A percentile compares a stretch with the other conserved stretches of the same genome.
Evolutionary conservation across 2,329 filamentous ascomycete genomes (phyloP).

Genomic region (Endoconidiophora laricicola): DNA sequence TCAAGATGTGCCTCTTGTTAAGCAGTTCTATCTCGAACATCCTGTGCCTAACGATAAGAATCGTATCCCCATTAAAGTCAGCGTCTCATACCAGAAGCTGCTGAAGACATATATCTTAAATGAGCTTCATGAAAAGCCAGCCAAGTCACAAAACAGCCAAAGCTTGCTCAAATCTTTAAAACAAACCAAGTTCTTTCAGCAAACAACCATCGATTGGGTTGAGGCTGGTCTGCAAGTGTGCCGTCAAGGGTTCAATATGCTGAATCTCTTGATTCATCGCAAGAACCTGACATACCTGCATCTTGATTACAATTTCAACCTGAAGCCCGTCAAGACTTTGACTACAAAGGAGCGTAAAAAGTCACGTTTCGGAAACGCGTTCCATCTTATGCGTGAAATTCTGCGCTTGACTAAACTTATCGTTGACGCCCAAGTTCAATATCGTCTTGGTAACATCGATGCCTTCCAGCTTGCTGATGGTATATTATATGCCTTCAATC

Average conservation of each 20-base stretch:
- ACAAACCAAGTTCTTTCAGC: constrained; percentile 97
- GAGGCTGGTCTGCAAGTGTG: constrained; percentile 97
- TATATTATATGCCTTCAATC: constrained; percentile 98
- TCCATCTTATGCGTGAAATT: constrained; percentile 98
- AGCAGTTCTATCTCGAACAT: constrained; percentile 97
- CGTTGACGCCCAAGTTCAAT: constrained; percentile 96
- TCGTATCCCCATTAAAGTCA: constrained; percentile 80
- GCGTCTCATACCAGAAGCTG: constrained; percentile 95
- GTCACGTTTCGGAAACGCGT: constrained; percentile 96
- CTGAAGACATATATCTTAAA: constrained; percentile 94
- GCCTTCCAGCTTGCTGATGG: constrained; percentile 97
- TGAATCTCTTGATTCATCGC: constrained; percentile 90
- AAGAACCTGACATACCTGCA: constrained; percentile 98
- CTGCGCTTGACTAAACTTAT: constrained; percentile 90
- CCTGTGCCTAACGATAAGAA: constrained; percentile 42
- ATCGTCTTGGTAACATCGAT: constrained; percentile 92
- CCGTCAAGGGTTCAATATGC: constrained; percentile 97
- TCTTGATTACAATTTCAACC: constrained; percentile 97
- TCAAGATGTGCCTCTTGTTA: constrained; percentile 90
- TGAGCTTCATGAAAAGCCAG: constrained; percentile 86
- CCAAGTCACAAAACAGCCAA: constrained; percentile 91
- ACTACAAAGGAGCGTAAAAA: constrained; percentile 99
- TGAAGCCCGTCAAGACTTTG: constrained; percentile 96
- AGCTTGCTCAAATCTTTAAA: constrained; percentile 79
- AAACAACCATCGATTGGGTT: constrained; percentile 98